Evolutionary conservation across 768 basidiomycete species (phyloP), one percentile per base, ranked within the genome.

Genomic region (Lactifluus rugatus): DNA sequence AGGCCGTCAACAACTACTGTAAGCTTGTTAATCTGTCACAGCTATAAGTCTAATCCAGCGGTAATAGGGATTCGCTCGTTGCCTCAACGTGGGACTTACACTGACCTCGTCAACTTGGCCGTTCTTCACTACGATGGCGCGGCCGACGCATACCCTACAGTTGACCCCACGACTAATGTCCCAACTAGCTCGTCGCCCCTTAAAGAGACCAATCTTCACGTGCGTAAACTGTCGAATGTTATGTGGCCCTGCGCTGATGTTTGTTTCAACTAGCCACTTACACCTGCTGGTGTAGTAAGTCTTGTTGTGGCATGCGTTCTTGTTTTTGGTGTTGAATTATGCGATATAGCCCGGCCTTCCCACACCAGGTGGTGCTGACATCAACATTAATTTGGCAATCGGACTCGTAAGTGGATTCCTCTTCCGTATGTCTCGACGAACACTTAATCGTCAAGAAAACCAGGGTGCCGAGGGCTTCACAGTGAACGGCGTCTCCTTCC

Each of bases 401-500:
- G 41, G 26, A 0, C 57, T 66, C 53, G 66, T 67, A 42, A 48
- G 66, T 63, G 32, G 21, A 56, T n/a, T 2, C 26, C n/a, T 37
- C 48, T 34, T 39, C 7, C 28, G 17, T 19, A 5, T 25, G 11
- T 23, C 23, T 23, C 23, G 8, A 31, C 37, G 4, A 11, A 1
- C 7, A 8, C n/a, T 44, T 34, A 16, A 1, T 4, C 32, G 17
- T 44, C 52, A 23, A 21, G 25, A 32, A 23, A 52, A 7, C 58
- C 54, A 52, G 52, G 9, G 10, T 0, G 0, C 10, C 8, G 51
- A 31, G 6, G 42, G 47, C 0, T 59, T 59, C 19, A 49, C 41
- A 2, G 65, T 77, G 45, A 78, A 78, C 54, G 67, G 67, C 16
- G 63, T 61, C 48, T 65, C 70, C 26, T 81, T 70, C 66, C 56